Evolutionary conservation across 805 yeast species (phyloP), one percentile per base, ranked within the genome.

Genomic region (Millerozyma acaciae): DNA sequence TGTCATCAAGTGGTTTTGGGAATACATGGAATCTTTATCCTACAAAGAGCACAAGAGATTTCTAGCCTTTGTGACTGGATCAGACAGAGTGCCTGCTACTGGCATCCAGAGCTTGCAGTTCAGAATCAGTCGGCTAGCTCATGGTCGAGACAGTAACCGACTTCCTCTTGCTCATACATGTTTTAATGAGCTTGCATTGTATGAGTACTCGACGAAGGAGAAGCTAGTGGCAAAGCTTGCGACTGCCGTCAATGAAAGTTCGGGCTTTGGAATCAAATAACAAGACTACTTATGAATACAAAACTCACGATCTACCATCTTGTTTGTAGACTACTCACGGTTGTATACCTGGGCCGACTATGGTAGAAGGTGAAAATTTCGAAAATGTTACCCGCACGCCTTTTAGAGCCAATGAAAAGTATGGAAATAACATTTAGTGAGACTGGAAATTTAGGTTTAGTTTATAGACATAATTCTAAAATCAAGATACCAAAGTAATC

Each of bases 151-250:
- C 20, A 53, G 62, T 22, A 65, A 72, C 2, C 63, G 81, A 30
- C 59, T 89, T 12, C 97, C 97, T 0, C 63, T 82, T 10, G 87
- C 97, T 0, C 97, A 90, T 52, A 93, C 97, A 0, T 90, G 98
- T 48, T 90, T 93, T 64, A 93, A 90, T 52, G 96, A 90, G 62
- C 53, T 90, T 16, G 82, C 90, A 35, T 45, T 93, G 5, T 83
- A 78, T 55, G 78, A 78, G 22, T 90, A 90, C 54, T 44, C 58
- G 9, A 51, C 73, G 5, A 62, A 65, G 38, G 75, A 70, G n/a
- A 76, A 74, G 40, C 60, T 93, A 33, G 54, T 60, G 27, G 34
- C 50, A 1, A 89, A 85, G 55, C 55, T 90, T 37, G 51, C 62
- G n/a, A 50, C 69, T 42, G 96, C 97, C 0, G 72, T 90, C 13